Evolutionary conservation across 148 eudicot species (phyloP).

Genomic region (Rhododendron kiyosumense): DNA sequence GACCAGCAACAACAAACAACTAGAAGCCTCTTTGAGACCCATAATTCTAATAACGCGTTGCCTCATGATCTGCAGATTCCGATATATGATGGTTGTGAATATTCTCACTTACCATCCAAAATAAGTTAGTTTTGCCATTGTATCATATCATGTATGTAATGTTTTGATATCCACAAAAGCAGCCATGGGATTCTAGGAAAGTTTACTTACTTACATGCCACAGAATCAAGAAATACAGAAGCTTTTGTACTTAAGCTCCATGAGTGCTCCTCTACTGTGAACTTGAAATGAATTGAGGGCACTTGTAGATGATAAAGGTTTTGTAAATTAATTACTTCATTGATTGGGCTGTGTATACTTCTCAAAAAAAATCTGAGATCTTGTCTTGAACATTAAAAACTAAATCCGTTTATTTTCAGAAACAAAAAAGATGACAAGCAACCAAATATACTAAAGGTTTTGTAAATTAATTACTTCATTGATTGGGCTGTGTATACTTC

Average conservation of each 20-base stretch:
- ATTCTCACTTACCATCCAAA: constrained; percentile 24
- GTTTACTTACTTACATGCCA: neutral
- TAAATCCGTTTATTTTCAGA: too few species aligned
- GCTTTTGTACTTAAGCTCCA: neutral
- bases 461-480: neutral
- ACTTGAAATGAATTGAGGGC: neutral
- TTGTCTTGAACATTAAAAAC: too few species aligned
- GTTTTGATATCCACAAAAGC: neutral
- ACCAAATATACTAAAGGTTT: neutral
- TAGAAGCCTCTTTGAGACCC: too few species aligned
- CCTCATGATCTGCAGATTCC: constrained; percentile 26
- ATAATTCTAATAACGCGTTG: constrained; percentile 6
- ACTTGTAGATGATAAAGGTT: neutral
- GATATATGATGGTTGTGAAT: constrained; percentile 29
- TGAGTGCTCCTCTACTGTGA: neutral
- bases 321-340: neutral
- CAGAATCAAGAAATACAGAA: neutral
- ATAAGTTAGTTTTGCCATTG: constrained; percentile 14
- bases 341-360: neutral
- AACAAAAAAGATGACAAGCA: too few species aligned
- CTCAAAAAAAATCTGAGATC: neutral
- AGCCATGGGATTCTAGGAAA: neutral
- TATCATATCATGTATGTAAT: neutral
- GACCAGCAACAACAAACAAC: too few species aligned
- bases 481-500: neutral